These are phyloP conservation scores for Syncephalis fuscata DNA, from an alignment of 371 early-diverging fungal species.

Conservation along the genomic window DNA sequence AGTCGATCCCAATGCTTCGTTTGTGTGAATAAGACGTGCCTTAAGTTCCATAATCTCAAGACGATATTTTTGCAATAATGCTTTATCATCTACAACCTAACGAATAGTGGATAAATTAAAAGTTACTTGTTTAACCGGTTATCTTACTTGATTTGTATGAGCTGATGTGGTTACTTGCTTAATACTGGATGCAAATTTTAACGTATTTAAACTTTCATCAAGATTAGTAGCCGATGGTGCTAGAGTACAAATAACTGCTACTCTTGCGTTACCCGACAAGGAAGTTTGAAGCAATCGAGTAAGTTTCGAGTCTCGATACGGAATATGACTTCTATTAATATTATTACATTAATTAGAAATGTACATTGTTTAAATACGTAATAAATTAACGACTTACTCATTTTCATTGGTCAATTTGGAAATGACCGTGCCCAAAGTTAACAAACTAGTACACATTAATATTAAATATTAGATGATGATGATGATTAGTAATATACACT, in stretches of 20 bases:
- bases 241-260: conserved; percentile 66
- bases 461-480: too few relatives aligned
- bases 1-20: conserved; percentile 1
- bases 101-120: background rate
- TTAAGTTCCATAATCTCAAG: conserved; percentile 70
- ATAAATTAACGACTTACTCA: too few relatives aligned
- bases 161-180: conserved; percentile 50
- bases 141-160: conserved; percentile 30
- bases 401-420: conserved; percentile 49
- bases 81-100: conserved; percentile 64
- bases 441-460: conserved; percentile 20
- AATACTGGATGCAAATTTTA: conserved; percentile 74
- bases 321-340: conserved; percentile 37
- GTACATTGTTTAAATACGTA: too few relatives aligned
- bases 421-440: conserved; percentile 84
- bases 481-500: too few relatives aligned
- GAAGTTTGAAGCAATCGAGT: conserved; percentile 74
- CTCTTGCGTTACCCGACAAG: conserved; percentile 57
- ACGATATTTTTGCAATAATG: conserved; percentile 66
- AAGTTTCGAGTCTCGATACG: conserved; percentile 84
- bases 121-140: background rate
- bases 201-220: conserved; percentile 68
- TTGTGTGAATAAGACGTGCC: conserved; percentile 43
- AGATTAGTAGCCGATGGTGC: conserved; percentile 36
- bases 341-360: background rate